Evolutionary conservation across 2,329 filamentous ascomycete genomes (phyloP).

Genomic region (Ambrosiella beaveri): DNA sequence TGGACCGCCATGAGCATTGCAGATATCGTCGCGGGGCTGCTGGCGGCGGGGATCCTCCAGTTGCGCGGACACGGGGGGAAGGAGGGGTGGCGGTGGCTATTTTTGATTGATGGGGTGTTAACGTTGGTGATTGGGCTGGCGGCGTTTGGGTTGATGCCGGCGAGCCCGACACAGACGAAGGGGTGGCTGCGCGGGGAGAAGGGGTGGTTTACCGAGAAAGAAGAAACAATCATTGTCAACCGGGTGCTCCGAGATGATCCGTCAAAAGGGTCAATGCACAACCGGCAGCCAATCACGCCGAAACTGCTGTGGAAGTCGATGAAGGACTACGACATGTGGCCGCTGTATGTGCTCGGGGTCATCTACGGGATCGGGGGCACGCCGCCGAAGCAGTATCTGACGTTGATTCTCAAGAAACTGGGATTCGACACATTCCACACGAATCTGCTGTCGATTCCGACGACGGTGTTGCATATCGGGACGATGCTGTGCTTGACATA

Average conservation of each 20-base stretch:
- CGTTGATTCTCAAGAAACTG: constrained; percentile 31
- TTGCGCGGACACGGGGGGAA: constrained; percentile 22
- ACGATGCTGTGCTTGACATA: constrained; percentile 30
- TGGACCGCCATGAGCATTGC: constrained; percentile 25
- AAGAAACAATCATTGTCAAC: constrained; percentile 45
- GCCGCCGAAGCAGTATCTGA: constrained; percentile 33
- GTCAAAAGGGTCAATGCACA: constrained; percentile 42
- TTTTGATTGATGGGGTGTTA: constrained; percentile 35
- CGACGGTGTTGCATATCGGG: constrained; percentile 20
- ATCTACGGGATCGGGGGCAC: constrained; percentile 29
- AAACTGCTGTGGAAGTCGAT: constrained; percentile 33
- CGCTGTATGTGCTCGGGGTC: constrained; percentile 34
- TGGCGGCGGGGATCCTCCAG: constrained; percentile 25
- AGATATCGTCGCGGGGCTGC: constrained; percentile 23
- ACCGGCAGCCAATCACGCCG: constrained; percentile 36
- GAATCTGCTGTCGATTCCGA: constrained; percentile 38
- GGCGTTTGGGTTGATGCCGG: constrained; percentile 38
- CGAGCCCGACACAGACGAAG: constrained; percentile 32
- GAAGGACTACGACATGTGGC: constrained; percentile 41
- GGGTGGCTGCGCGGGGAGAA: constrained; percentile 35
- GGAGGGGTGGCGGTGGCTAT: constrained; percentile 32
- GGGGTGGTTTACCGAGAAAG: constrained; percentile 43
- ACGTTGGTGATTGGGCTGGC: constrained; percentile 32
- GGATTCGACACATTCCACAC: constrained; percentile 35
- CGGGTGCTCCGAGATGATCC: constrained; percentile 41